These are phyloP conservation scores for Trypanosoma congolense DNA, from an alignment of 208 protist genomes.

Conservation along the genomic window DNA sequence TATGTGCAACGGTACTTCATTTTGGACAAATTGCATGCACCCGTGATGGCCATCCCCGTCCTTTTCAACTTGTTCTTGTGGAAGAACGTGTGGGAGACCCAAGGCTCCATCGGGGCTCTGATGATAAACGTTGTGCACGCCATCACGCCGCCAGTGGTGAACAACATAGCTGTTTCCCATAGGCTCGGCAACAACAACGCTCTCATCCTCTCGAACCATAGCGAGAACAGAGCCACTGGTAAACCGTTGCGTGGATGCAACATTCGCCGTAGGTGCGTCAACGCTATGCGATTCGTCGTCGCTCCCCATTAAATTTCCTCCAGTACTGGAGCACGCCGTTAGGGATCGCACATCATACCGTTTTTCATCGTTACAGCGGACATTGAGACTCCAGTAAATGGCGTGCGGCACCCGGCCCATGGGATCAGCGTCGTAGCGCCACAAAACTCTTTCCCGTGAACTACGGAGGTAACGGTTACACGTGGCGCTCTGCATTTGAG, in stretches of 20 bases:
- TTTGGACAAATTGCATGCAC: no score
- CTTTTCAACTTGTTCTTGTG: background rate
- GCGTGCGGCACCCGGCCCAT: slow-evolving; percentile 40
- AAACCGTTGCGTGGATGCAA: background rate
- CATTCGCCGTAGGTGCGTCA: background rate
- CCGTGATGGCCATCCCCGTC: no score
- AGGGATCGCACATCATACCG: background rate
- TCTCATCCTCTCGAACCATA: slow-evolving; percentile 70
- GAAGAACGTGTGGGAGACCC: slow-evolving; percentile 33
- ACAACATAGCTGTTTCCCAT: slow-evolving; percentile 44
- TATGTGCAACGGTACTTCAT: background rate
- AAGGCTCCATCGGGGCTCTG: slow-evolving; percentile 21
- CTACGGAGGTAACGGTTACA: slow-evolving; percentile 30
- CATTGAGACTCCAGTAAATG: slow-evolving; percentile 58
- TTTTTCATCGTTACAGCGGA: background rate
- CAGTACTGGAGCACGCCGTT: background rate
- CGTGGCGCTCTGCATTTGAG: slow-evolving; percentile 29
- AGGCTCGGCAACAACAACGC: slow-evolving; percentile 29
- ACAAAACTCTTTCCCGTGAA: slow-evolving; percentile 28
- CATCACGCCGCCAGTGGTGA: slow-evolving; percentile 40
- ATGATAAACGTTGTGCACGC: slow-evolving; percentile 26
- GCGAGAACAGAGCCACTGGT: slow-evolving; percentile 29
- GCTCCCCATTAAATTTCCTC: no score
- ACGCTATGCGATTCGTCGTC: background rate
- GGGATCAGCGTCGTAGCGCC: slow-evolving; percentile 48